Evolutionary conservation across 768 basidiomycete species (phyloP), one percentile per base, ranked within the genome.

Genomic region (Termitomyces sp.): DNA sequence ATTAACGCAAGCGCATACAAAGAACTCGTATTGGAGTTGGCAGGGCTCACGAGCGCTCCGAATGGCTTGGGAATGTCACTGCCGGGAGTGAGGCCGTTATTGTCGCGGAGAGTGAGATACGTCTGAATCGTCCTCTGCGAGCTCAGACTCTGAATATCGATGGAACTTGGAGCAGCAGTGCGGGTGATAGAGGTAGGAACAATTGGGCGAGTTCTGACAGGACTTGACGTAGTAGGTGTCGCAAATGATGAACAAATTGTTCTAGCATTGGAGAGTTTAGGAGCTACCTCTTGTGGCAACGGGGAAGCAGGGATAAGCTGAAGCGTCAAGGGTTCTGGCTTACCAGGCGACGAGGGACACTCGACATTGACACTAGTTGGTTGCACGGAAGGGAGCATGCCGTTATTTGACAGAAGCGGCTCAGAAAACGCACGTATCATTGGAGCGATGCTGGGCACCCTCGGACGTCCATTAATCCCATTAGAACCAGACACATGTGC

Each of bases 381-480:
- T 24, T 50, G 34, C 62, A 64, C 22, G 18, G 54, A 5, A 46
- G 56, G 6, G 16, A 22, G 34, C 5, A 12, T 34, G 31, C 37
- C 49, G 20, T 47, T 36, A 45, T 57, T 55, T 11, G 37, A 30
- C 18, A 48, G 48, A 20, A 30, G 46, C 30, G 61, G 55, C 33
- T 50, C 56, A 44, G 53, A 55, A 33, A 58, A 55, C 18, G 60
- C 53, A 7, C 57, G 58, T 67, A 72, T 70, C 52, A 79, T 67
- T 2, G 75, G 75, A 11, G 70, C 70, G 39, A 78, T 69, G 56
- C 75, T 77, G 2, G 79, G 79, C 18, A 78, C 67, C 39, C 76
- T 72, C 2, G 76, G 75, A 15, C 69, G 70, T 31, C 53, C 60
- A 56, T 55, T 63, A 48, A 55, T 61, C 16, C 49, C 60, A 12